Evolutionary conservation across 306 rosid genomes (phyloP).

Genomic region (Sicyos baderoa): DNA sequence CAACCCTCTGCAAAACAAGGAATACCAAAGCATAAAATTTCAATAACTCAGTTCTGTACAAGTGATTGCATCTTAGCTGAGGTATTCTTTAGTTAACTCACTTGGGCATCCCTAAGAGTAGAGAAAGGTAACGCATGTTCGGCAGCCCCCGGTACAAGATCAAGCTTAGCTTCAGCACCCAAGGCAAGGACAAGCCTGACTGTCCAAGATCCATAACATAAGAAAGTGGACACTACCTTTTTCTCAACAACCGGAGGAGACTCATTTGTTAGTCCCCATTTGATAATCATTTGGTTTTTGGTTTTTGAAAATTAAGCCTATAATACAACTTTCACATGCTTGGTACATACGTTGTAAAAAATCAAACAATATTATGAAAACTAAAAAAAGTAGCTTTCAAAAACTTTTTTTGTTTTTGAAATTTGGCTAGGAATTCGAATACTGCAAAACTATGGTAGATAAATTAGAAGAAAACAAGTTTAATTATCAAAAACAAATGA

Average conservation of each 20-base stretch:
- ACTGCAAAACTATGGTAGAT: neutral
- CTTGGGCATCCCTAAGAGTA: conserved; percentile 78
- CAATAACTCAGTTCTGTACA: neutral
- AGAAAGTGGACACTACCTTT: conserved; percentile 9
- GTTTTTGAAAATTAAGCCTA: neutral
- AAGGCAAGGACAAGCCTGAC: conserved; percentile 98
- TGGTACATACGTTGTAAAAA: neutral
- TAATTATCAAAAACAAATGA: neutral
- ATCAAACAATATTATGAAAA: neutral
- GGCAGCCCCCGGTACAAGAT: conserved; percentile 79
- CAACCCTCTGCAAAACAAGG: conserved; percentile 58
- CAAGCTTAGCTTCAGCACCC: conserved; percentile 87
- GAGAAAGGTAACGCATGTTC: conserved; percentile 83
- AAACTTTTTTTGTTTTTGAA: no score
- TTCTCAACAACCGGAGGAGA: neutral
- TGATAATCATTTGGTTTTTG: neutral
- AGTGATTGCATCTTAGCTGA: neutral
- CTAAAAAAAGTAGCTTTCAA: neutral
- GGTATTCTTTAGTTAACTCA: conserved; percentile 29
- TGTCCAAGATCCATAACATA: conserved; percentile 43
- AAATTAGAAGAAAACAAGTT: neutral
- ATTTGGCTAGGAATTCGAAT: neutral
- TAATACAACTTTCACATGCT: neutral
- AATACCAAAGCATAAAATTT: conserved; percentile 14
- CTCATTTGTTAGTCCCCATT: neutral